Evolutionary conservation across 805 yeast species (phyloP), one percentile per base, ranked within the genome.

Genomic region (Trichomonascus vanleenenianus): DNA sequence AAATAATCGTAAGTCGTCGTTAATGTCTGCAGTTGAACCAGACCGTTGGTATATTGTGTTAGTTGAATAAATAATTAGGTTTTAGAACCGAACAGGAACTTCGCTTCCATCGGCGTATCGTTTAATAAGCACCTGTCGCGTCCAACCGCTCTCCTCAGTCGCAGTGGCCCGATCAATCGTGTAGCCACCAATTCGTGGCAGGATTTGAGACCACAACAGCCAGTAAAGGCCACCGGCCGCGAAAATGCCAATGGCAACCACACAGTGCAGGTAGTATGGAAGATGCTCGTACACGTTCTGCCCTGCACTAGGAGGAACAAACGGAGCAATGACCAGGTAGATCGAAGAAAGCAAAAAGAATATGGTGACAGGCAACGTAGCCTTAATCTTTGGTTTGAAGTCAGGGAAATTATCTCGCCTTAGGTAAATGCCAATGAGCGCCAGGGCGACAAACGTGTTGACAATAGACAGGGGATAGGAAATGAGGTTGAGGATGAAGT

Each of bases 391-490:
- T 39, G 93, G 88, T 35, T 74, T 68, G 91, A 93, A 85, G 40
- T 63, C 71, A 22, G 54, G 52, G 45, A 40, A 51, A 41, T 59
- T 62, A 9, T 85, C 85, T 31, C 69, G 67, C 57, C 74, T 72
- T 61, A 73, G 68, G 60, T 80, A 75, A 42, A 83, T 63, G 59
- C 72, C 75, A 41, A 85, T 60, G 54, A 81, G 67, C 15, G 85
- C 95, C 43, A 73, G 56, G 14, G 83, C 79, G 34, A 85, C 78
- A 38, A 71, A 69, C 27, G 80, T 67, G 61, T 85, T 82, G 56
- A 85, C 82, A 42, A 85, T 81, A 58, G 85, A 82, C 67, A 81
- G 74, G 42, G 95, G 91, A 62, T 85, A 85, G 2, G 91, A 79
- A 55, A 84, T 81, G 68, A 86, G 71, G 64, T 86, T 85, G 63